These are phyloP conservation scores for Didymella lethalis DNA, from an alignment of 2,329 filamentous ascomycete genomes.

Conservation along the genomic window DNA sequence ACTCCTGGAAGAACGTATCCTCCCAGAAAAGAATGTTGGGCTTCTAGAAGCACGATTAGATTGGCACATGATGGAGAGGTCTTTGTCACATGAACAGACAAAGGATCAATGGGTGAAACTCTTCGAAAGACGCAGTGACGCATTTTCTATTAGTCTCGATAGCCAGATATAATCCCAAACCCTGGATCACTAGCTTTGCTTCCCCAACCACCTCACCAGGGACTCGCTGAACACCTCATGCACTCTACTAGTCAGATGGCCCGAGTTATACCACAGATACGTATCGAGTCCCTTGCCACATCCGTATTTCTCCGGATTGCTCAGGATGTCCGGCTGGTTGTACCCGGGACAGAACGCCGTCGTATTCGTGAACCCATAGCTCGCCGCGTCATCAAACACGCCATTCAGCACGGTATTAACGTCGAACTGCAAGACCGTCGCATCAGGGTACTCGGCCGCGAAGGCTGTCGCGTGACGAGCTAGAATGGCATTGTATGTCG, in stretches of 20 bases:
- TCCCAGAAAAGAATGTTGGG: too few species aligned
- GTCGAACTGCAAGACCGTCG: constrained; percentile 56
- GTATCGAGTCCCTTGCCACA: constrained; percentile 53
- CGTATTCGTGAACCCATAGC: constrained; percentile 57
- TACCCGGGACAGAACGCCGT: constrained; percentile 57
- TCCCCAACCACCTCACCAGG: constrained; percentile 31
- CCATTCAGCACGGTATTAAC: constrained; percentile 53
- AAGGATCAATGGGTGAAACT: too few species aligned
- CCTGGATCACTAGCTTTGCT: constrained; percentile 3
- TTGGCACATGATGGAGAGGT: too few species aligned
- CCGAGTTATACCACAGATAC: constrained; percentile 60
- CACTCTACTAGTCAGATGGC: constrained; percentile 56
- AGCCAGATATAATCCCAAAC: too few species aligned
- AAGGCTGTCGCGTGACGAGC: constrained; percentile 48
- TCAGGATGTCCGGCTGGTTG: constrained; percentile 56
- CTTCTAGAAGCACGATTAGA: too few species aligned
- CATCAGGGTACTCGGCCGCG: constrained; percentile 38
- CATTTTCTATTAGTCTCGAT: too few species aligned
- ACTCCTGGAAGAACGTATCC: too few species aligned
- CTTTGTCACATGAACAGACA: too few species aligned
- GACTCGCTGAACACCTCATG: constrained; percentile 51
- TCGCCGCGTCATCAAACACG: constrained; percentile 53
- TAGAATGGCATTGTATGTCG: constrained; percentile 56
- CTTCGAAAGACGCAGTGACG: too few species aligned
- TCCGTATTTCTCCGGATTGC: constrained; percentile 55